Evolutionary conservation across 2,329 filamentous ascomycete species (phyloP).

Genomic region (Ceratocystis cubensis): DNA sequence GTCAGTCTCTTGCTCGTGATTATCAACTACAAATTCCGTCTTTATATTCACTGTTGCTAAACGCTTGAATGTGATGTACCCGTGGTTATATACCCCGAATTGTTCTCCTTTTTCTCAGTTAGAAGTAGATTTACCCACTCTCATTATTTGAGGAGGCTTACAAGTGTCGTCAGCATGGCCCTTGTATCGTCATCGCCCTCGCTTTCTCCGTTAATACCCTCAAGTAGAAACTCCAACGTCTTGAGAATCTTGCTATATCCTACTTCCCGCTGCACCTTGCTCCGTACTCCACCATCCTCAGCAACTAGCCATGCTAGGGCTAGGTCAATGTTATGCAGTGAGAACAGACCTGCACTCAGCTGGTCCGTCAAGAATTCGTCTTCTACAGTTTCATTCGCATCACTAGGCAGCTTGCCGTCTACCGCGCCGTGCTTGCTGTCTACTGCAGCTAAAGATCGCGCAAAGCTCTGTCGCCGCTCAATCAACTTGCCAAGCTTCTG

Average conservation of each 20-base stretch:
- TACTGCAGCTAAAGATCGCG: constrained; percentile 46
- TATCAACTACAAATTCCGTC: neutral
- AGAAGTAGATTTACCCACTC: neutral
- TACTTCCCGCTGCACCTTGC: constrained; percentile 50
- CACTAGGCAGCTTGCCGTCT: constrained; percentile 20
- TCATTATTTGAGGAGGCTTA: constrained; percentile 35
- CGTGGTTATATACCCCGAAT: too few species aligned
- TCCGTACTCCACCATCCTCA: constrained; percentile 66
- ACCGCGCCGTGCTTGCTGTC: constrained; percentile 34
- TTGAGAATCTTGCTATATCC: constrained; percentile 48
- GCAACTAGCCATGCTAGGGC: constrained; percentile 83
- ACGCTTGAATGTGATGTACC: neutral
- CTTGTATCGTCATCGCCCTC: constrained; percentile 42
- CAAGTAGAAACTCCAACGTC: constrained; percentile 52
- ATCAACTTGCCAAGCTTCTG: constrained; percentile 68
- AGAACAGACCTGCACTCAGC: constrained; percentile 75
- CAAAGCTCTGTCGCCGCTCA: constrained; percentile 58
- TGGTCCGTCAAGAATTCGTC: constrained; percentile 62
- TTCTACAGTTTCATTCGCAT: constrained; percentile 42
- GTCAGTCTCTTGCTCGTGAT: constrained; percentile 1
- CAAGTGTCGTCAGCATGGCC: constrained; percentile 43
- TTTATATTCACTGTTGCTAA: neutral
- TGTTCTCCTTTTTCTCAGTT: neutral
- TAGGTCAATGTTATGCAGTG: constrained; percentile 69
- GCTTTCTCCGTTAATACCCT: constrained; percentile 39